These are phyloP conservation scores for Diaporthe aspalathi DNA, from an alignment of 2,329 filamentous ascomycete genomes.

Conservation along the genomic window DNA sequence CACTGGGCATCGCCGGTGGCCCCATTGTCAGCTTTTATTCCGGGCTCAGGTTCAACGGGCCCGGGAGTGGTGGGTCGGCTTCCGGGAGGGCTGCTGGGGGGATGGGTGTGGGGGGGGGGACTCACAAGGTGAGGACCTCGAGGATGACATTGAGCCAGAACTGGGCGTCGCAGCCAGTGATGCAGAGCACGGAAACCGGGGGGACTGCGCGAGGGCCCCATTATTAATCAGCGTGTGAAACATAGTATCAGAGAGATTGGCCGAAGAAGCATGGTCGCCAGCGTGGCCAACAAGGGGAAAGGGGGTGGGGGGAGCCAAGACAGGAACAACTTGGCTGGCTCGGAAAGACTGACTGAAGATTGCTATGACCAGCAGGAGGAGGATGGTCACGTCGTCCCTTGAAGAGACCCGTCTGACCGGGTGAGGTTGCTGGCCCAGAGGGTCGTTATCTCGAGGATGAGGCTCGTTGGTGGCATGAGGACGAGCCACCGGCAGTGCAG, in stretches of 20 bases:
- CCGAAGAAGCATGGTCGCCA: not conserved
- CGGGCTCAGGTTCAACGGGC: too few relatives aligned
- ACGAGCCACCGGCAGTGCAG: not conserved
- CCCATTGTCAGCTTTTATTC: not conserved
- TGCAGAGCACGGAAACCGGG: slow-evolving; percentile 71
- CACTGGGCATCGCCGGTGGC: not conserved
- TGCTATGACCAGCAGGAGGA: not conserved
- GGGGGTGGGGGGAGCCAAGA: too few relatives aligned
- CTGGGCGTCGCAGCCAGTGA: slow-evolving; percentile 74
- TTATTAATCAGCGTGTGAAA: slow-evolving; percentile 5
- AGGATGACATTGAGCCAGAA: slow-evolving; percentile 74
- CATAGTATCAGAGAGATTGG: not conserved
- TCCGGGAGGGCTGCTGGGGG: too few relatives aligned
- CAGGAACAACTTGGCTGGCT: too few relatives aligned
- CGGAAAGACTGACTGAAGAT: not conserved
- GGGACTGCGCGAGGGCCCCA: slow-evolving; percentile 63
- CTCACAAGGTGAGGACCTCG: slow-evolving; percentile 67
- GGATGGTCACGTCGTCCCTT: not conserved
- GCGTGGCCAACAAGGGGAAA: not conserved
- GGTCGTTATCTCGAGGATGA: not conserved
- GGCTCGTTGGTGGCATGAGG: not conserved
- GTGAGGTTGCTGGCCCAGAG: not conserved
- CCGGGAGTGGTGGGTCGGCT: too few relatives aligned
- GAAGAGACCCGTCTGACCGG: not conserved
- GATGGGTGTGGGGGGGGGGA: not conserved